These are phyloP conservation scores for Linum tenue DNA, from an alignment of 345 rosid genomes.

Conservation along the genomic window DNA sequence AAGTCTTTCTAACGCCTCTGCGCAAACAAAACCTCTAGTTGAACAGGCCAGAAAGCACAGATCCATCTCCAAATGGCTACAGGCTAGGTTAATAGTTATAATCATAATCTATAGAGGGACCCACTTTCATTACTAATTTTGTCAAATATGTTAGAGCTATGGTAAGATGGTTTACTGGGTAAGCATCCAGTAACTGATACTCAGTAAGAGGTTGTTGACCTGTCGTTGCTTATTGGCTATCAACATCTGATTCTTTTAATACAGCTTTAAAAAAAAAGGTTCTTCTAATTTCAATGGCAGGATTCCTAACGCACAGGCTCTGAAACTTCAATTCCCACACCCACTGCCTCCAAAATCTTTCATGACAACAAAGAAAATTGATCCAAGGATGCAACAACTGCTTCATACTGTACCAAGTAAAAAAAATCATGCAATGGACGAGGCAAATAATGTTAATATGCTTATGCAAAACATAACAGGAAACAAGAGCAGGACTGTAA, in stretches of 20 bases:
- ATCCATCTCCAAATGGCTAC: background rate
- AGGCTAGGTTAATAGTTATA: background rate
- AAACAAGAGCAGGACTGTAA: slow-evolving; percentile 16
- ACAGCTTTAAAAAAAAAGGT: too few relatives aligned
- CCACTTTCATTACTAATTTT: background rate
- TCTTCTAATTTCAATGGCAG: background rate
- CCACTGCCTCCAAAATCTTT: background rate
- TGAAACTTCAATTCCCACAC: background rate
- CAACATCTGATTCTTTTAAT: background rate
- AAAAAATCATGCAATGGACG: background rate
- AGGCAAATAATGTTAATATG: background rate
- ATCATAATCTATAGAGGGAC: background rate
- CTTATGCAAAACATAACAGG: background rate
- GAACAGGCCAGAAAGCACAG: background rate
- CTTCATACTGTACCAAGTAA: background rate
- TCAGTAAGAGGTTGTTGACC: too few relatives aligned
- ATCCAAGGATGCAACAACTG: background rate
- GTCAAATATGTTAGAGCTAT: background rate
- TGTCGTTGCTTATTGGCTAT: too few relatives aligned
- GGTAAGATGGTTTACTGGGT: background rate
- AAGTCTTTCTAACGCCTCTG: background rate
- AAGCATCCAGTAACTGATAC: background rate
- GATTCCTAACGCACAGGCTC: background rate
- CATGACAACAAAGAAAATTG: background rate
- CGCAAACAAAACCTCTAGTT: background rate